Conservation (phyloP, 331 rosid species). For the Dryas integrifolia region DNA sequence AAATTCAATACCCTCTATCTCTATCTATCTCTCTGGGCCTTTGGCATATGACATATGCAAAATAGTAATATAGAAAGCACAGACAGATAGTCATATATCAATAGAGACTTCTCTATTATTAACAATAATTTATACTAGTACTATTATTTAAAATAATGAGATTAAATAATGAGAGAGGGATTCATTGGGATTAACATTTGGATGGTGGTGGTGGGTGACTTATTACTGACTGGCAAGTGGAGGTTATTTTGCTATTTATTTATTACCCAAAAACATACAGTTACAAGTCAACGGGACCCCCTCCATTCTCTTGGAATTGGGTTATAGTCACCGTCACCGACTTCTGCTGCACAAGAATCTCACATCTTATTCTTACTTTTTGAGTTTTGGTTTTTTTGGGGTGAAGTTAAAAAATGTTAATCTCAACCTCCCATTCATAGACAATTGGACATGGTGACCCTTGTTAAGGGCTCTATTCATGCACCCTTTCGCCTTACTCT, state of each 20-base stretch:
- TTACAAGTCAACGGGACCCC: slow-evolving; percentile 50
- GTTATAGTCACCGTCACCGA: slow-evolving; percentile 58
- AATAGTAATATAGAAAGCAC: background rate
- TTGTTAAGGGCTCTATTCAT: slow-evolving; percentile 1
- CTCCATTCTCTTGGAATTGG: slow-evolving; percentile 33
- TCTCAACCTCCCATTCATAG: background rate
- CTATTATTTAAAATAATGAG: background rate
- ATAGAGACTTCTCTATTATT: background rate
- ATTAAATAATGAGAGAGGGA: background rate
- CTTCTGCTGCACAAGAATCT: slow-evolving; percentile 31
- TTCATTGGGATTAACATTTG: slow-evolving; percentile 41
- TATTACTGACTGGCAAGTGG: slow-evolving; percentile 50
- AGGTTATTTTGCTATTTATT: slow-evolving; percentile 24
- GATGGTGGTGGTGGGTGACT: background rate
- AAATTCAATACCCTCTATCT: slow-evolving; percentile 27
- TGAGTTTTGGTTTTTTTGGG: background rate
- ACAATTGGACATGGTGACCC: background rate
- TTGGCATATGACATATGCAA: background rate
- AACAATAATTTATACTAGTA: background rate
- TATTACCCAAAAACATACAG: slow-evolving; percentile 14
- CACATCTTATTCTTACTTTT: slow-evolving; percentile 8
- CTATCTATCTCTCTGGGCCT: slow-evolving; percentile 17
- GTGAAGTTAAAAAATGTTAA: background rate
- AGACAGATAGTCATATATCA: background rate
- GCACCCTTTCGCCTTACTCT: slow-evolving; percentile 53